Base-by-base conservation (phyloP, 768 basidiomycete species). In the Mycena vitilis region DNA sequence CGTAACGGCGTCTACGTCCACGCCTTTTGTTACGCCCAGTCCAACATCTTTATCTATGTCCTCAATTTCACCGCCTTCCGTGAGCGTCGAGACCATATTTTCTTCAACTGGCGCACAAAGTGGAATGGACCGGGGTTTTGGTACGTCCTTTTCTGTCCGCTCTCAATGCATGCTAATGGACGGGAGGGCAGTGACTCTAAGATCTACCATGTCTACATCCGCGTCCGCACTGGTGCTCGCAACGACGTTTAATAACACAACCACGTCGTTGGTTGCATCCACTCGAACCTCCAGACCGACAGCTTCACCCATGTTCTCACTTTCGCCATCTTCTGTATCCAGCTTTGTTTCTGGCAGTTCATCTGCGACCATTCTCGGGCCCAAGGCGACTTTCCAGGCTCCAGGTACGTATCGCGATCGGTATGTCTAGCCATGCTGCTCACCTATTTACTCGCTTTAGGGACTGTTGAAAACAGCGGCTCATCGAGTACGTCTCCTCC, bases 341-440 rank as follows among this genome's bases (percentile, higher is more conserved):
- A 40, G 48, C 37, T 37, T 37, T 40, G 47, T 34, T 18, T 37
- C 49, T 23, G 36, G 36, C 36, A 61, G 48, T 37, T 38, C 60
- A 61, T 60, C 59, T 2, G n/a, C 36, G 13, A 16, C 23, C 23
- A 47, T 40, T 18, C 48, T 55, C 38, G 55, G 55, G n/a, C 16
- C 63, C 44, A 37, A 55, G 22, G 45, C 34, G 36, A 37, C 62
- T 12, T 3, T 37, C 25, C 58, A 36, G 18, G 22, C 55, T 57
- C 45, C 47, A 60, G 58, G 58, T 60, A 47, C 15, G 18, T 10
- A 48, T 9, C 22, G 36, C 44, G 23, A 20, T 48, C 18, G 12
- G 48, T 47, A 30, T 12, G 20, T 42, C 13, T 23, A 11, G 3
- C 44, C 2, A 12, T 60, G 58, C 20, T 23, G 13, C 23, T 18